Percentiles rank a stretch among this genome's conserved stretches.
Evolutionary conservation across 306 rosid species (phyloP).

Genomic region (Senna siamea): DNA sequence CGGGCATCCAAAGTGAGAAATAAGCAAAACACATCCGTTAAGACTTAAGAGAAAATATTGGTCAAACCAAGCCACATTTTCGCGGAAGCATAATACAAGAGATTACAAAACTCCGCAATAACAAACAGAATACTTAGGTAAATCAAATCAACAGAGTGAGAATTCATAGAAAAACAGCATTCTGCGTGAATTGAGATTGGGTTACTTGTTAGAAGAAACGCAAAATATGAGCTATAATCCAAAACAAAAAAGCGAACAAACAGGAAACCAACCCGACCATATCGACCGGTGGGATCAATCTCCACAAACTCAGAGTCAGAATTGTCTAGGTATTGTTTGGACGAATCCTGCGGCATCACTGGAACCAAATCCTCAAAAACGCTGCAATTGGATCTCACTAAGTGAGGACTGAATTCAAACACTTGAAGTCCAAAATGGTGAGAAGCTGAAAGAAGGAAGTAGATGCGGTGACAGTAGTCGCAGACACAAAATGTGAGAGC

Average conservation of each 20-base stretch:
- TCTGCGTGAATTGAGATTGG: background rate
- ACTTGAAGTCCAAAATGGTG: background rate
- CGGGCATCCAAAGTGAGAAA: conserved; percentile 13
- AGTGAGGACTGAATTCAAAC: background rate
- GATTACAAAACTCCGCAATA: conserved; percentile 19
- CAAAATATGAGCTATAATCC: background rate
- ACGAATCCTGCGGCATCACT: conserved; percentile 64
- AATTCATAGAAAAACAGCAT: conserved; percentile 19
- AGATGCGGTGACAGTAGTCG: background rate
- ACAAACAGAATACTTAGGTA: background rate
- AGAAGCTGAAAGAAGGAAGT: background rate
- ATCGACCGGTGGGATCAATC: conserved; percentile 84
- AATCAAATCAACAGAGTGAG: background rate
- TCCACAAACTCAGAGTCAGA: conserved; percentile 75
- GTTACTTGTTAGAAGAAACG: background rate
- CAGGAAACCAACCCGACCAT: conserved; percentile 77
- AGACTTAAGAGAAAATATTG: background rate
- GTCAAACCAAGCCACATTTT: background rate
- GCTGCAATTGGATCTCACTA: background rate
- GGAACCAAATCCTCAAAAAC: conserved; percentile 11
- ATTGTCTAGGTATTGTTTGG: conserved; percentile 68
- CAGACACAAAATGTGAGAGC: background rate
- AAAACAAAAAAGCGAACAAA: background rate
- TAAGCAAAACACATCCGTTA: conserved; percentile 6
- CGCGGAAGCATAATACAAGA: background rate